These are phyloP conservation scores for Moniliella sp. DNA, from an alignment of 1,284 basidiomycete genomes.

Conservation along the genomic window DNA sequence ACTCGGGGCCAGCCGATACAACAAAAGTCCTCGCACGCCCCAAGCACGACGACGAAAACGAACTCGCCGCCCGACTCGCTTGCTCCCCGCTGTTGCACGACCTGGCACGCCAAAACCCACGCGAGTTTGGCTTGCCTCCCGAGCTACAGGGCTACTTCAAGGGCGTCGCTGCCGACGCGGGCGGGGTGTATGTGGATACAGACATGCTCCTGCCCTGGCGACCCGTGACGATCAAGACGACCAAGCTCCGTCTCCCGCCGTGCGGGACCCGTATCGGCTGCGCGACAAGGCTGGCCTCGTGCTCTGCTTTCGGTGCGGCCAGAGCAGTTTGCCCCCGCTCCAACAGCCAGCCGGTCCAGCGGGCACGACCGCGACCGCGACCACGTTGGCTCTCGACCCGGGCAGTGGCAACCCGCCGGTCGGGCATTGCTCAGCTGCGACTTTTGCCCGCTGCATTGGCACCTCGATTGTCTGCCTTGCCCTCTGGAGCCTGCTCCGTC, in stretches of 20 bases:
- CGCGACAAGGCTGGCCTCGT: conserved; percentile 65
- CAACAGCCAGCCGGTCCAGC: conserved; percentile 5
- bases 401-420: neutral
- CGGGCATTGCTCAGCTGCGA: conserved; percentile 51
- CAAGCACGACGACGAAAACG: neutral
- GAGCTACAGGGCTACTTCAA: conserved; percentile 68
- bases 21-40: neutral
- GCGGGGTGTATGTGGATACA: conserved; percentile 42
- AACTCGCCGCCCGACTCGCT: conserved; percentile 2
- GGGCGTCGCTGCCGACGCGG: conserved; percentile 38
- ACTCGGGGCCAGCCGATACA: neutral
- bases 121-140: conserved; percentile 68
- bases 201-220: conserved; percentile 39
- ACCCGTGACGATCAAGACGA: conserved; percentile 37
- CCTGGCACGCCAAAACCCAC: conserved; percentile 46
- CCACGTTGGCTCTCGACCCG: neutral
- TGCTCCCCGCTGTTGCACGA: conserved; percentile 46
- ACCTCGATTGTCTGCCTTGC: conserved; percentile 80
- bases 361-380: conserved; percentile 5
- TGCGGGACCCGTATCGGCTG: conserved; percentile 66
- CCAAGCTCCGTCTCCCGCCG: conserved; percentile 67
- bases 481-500: too few species aligned
- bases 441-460: conserved; percentile 84
- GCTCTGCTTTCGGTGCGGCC: conserved; percentile 69
- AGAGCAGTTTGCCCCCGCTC: conserved; percentile 47